Evolutionary conservation across 2,329 filamentous ascomycete species (phyloP).

Genomic region (Tympanopsis confertula): DNA sequence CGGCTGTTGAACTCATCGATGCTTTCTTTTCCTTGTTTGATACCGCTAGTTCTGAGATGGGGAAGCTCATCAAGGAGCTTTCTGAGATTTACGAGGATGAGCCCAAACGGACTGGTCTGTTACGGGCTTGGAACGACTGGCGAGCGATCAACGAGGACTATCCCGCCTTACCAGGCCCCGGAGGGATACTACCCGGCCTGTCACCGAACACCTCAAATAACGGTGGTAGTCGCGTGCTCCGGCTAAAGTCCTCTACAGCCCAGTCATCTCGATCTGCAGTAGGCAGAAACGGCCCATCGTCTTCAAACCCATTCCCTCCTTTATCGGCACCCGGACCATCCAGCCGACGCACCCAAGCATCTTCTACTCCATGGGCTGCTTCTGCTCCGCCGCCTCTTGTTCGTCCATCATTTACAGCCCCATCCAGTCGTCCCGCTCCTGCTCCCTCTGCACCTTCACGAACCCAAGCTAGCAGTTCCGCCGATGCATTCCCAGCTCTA

Average conservation of each 20-base stretch:
- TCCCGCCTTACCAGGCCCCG: conserved; percentile 69
- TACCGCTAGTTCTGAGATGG: conserved; percentile 67
- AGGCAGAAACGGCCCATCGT: conserved; percentile 35
- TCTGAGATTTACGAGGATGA: conserved; percentile 86
- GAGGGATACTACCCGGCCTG: conserved; percentile 52
- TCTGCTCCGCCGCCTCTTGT: conserved; percentile 13
- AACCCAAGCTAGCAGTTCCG: conserved; percentile 16
- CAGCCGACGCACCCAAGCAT: conserved; percentile 11
- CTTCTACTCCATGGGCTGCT: conserved; percentile 17
- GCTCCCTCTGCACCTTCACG: conserved; percentile 23
- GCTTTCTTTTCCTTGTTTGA: conserved; percentile 81
- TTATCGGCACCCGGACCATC: conserved; percentile 14
- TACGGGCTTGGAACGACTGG: conserved; percentile 89
- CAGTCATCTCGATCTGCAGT: conserved; percentile 53
- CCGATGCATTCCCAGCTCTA: conserved; percentile 70
- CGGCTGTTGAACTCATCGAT: conserved; percentile 70
- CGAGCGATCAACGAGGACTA: conserved; percentile 94
- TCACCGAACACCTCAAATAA: conserved; percentile 42
- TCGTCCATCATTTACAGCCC: conserved; percentile 13
- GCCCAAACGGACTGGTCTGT: conserved; percentile 58
- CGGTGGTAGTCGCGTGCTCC: conserved; percentile 49
- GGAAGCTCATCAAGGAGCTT: conserved; percentile 81
- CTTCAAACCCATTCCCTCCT: conserved; percentile 30
- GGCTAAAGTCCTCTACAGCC: conserved; percentile 57
- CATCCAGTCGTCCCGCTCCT: conserved; percentile 25